Evolutionary conservation across 768 basidiomycete species (phyloP), one percentile per base, ranked within the genome.

Genomic region (Clitopilus passeckerianus): DNA sequence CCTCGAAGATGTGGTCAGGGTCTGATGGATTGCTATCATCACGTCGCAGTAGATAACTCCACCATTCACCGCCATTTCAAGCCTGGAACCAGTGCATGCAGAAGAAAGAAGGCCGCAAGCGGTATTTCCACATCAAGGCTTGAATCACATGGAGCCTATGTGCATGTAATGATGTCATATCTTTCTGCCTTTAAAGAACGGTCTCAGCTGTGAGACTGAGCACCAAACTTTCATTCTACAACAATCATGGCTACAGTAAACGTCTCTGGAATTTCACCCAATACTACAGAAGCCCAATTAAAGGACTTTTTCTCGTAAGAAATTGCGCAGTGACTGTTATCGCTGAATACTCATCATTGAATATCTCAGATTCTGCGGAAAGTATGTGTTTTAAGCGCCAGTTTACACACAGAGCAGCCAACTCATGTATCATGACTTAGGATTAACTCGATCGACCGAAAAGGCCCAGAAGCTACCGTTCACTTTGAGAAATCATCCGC

Each of bases 401-500:
- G 6, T 10, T 27, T 22, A 9, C 14, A 37, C 23, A 18, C 20
- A 43, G n/a, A 33, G 35, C 68, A 60, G 59, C 18, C 10, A 50
- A 57, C 63, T 62, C 23, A 55, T 43, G 41, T 59, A 12, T 0
- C 58, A 6, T 8, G 64, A 91, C 10, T 41, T 12, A 50, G 87
- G 67, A 93, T 95, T 71, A 68, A 71, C 16, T 77, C 78, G n/a
- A 85, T 94, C 70, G 83, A 90, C 24, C 68, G 68, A 12, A 77
- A 53, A 75, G 76, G 18, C 70, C 70, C 53, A 57, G 63, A 22
- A 5, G 95, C 95, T n/a, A 78, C 78, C 27, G 84, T 98, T 64
- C 74, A 84, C 55, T 98, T 97, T 67, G 89, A 91, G 71, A 97
- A 95, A 73, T 74, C 84, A 5, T 84, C 84, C 2, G 90, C 94